Evolutionary conservation across 2,329 filamentous ascomycete genomes (phyloP), one percentile per base, ranked within the genome.

Genomic region (Xylariaceae sp.): DNA sequence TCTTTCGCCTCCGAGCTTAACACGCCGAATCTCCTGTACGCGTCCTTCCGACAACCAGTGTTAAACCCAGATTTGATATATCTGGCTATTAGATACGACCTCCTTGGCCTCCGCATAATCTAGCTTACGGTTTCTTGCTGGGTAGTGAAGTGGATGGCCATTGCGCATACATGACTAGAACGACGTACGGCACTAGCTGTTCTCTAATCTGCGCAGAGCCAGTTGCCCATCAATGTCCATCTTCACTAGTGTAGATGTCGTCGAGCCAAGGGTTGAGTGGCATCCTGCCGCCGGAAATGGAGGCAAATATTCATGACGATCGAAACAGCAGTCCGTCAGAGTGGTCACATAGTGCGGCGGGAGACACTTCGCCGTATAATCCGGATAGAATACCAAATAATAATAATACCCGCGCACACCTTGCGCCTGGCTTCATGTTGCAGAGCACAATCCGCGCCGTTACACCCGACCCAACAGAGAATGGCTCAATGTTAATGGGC

Each of bases 401-500:
- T 43, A 62, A 47, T 53, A 64, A 60, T 45, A 51, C 46, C 50
- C 66, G 58, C 53, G 49, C 58, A 39, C 61, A 60, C 53, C 66
- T 68, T 48, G 69, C 65, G 40, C 58, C 70, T 47, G 62, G 56
- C 53, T 57, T 58, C 57, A 62, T 55, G 35, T 44, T 65, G 56
- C 72, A 75, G 60, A 70, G 26, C 59, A 82, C 81, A 39, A 82
- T 87, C 64, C 83, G 87, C 58, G 75, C 85, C 51, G 84, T 89
- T 59, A 89, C 86, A 57, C 86, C 87, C 60, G 87, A 91, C 36
- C 73, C 72, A 35, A 59, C 68, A 56, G 77, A 80, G 56, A 62
- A 68, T 35, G 64, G 60, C 24, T 57, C 59, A 27, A 42, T 46
- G 49, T 39, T 56, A 21, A 50, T 57, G 16, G 62, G 64, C 49